A percentile compares a stretch with the other conserved stretches of the same genome.
Evolutionary conservation across 805 yeast genomes (phyloP).

Genomic region (Myxozyma geophila): DNA sequence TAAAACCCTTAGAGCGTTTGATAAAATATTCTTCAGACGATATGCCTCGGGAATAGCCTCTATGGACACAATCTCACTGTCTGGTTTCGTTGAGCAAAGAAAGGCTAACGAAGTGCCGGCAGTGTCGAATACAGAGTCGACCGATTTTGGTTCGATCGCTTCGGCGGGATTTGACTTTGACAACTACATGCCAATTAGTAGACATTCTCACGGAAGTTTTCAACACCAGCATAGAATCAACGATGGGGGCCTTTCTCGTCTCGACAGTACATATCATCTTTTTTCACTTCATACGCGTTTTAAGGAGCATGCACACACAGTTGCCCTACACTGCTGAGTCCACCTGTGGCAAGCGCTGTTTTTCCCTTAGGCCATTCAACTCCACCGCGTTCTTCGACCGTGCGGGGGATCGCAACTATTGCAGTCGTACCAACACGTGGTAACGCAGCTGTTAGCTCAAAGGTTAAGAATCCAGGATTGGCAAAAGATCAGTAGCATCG

Average conservation of each 20-base stretch:
- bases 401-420: neutral
- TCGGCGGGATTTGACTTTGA: constrained; percentile 31
- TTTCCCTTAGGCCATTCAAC: constrained; percentile 16
- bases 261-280: constrained; percentile 37
- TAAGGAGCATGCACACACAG: constrained; percentile 34
- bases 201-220: neutral
- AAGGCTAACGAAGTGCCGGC: constrained; percentile 21
- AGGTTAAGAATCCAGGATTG: constrained; percentile 32
- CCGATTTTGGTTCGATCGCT: constrained; percentile 24
- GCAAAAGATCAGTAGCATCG: constrained; percentile 12
- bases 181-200: neutral
- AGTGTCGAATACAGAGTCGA: constrained; percentile 37
- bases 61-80: constrained; percentile 31
- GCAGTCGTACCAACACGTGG: constrained; percentile 36
- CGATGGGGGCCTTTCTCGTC: constrained; percentile 28
- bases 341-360: constrained; percentile 36
- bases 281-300: constrained; percentile 33
- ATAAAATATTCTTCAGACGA: too few species aligned
- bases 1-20: too few species aligned
- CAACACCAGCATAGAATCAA: constrained; percentile 30
- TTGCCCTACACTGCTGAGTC: constrained; percentile 29
- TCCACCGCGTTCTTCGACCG: neutral
- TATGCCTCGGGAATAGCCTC: constrained; percentile 16
- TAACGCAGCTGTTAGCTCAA: constrained; percentile 35
- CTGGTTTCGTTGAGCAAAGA: constrained; percentile 21